Conservation (phyloP, 306 rosid species). For the Elaeagnus macrophylla region DNA sequence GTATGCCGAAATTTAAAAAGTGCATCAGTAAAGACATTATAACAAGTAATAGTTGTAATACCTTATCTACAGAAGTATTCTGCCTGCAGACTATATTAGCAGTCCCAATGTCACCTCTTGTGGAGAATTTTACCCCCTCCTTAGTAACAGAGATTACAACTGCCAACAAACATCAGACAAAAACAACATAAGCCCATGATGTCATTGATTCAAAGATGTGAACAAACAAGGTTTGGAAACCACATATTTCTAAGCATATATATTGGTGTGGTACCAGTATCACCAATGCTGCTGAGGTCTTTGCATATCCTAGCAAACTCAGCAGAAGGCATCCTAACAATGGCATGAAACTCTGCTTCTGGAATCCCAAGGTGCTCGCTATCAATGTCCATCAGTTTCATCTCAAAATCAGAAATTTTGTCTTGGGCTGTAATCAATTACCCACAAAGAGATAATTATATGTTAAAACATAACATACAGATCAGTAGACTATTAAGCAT, state of each 20-base stretch:
- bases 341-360: slow-evolving; percentile 86
- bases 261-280: slow-evolving; percentile 48
- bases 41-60: slow-evolving; percentile 1
- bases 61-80: slow-evolving; percentile 88
- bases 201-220: background rate
- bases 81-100: slow-evolving; percentile 94
- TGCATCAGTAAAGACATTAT: background rate
- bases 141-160: slow-evolving; percentile 89
- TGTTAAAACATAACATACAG: background rate
- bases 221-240: background rate
- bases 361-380: slow-evolving; percentile 97
- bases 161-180: slow-evolving; percentile 21
- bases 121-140: slow-evolving; percentile 94
- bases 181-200: background rate
- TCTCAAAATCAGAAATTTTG: slow-evolving; percentile 89
- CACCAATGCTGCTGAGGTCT: slow-evolving; percentile 90
- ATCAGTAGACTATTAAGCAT: background rate
- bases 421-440: slow-evolving; percentile 39
- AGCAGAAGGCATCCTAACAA: slow-evolving; percentile 82
- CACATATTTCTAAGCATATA: background rate
- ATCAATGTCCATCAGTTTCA: slow-evolving; percentile 95
- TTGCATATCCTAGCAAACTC: slow-evolving; percentile 90
- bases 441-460: slow-evolving; percentile 8
- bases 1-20: too few species aligned
- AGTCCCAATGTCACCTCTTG: slow-evolving; percentile 85